Base-by-base conservation (phyloP, 2,329 filamentous ascomycete species). In the Lasiodiplodia sp. region DNA sequence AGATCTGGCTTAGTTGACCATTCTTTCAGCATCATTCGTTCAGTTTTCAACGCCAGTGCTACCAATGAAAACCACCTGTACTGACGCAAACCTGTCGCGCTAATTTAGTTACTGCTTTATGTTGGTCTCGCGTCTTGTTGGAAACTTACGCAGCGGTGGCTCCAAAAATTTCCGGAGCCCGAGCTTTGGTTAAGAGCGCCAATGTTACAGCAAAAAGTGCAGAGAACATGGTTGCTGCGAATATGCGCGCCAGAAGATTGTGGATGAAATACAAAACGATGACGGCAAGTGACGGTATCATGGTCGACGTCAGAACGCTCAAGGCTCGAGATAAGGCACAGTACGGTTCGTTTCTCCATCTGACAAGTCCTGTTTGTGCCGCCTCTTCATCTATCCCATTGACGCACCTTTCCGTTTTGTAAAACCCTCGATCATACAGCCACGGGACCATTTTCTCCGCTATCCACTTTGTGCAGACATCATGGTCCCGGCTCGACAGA, bases 51-150 rank as follows among this genome's bases (percentile, higher is more conserved):
- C 0, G 1, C 18, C 12, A 25, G 60, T 64, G 49, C 60, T 64
- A 10, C 60, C 60, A n/a, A 64, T 64, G 60, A 64, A 64, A 12
- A 64, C 44, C 1, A 64, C 60, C 28, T 64, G 60, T 14, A 64
- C 60, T 7, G 60, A 64, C 14, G 60, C 60, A 21, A 64, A 64
- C 10, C 60, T 64, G 12, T 4, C 10, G 2, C 1, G 34, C 7
- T 4, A 28, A 28, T 28, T 28, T 4, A 28, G 28, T 28, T 28
- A 28, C 5, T 4, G 1, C 28, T 7, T 28, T 28, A 28, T 0
- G 28, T 28, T 28, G 28, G 28, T 28, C 5, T 28, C 1, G 28
- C 4, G 28, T 28, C 28, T 28, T 28, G 12, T 14, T 47, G 5
- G 18, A 1, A 11, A 55, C 62, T 55, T 16, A 66, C 62, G 62